Evolutionary conservation across 345 rosid species (phyloP).

Genomic region (Anastatica hierochuntica): DNA sequence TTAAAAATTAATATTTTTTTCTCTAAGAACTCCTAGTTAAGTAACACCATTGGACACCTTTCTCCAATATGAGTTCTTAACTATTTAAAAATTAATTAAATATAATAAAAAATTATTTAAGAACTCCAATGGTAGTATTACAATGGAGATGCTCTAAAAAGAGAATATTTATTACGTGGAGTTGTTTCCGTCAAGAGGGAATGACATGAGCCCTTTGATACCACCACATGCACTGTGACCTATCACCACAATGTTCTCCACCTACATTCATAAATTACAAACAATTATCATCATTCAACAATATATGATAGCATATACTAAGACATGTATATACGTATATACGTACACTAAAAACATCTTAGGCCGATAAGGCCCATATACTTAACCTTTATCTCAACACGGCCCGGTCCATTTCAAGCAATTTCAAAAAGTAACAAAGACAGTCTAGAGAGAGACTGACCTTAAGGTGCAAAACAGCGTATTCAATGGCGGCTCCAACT

Average conservation of each 20-base stretch:
- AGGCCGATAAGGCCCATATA: too few species aligned
- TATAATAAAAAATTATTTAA: too few species aligned
- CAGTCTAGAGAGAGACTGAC: constrained; percentile 8
- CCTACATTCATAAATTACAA: constrained; percentile 39
- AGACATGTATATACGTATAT: not conserved
- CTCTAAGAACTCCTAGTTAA: too few species aligned
- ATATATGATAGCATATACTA: not conserved
- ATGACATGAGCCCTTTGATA: constrained; percentile 90
- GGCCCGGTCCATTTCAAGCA: not conserved
- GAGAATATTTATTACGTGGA: constrained; percentile 57
- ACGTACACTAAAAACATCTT: too few species aligned
- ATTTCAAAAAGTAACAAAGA: too few species aligned
- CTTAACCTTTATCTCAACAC: constrained; percentile 33
- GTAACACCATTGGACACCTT: too few species aligned
- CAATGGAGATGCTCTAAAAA: too few species aligned
- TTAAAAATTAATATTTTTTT: too few species aligned
- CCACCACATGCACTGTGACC: constrained; percentile 95
- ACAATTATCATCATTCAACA: not conserved
- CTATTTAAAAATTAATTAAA: too few species aligned
- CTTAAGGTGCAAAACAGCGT: constrained; percentile 92
- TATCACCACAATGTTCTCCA: constrained; percentile 46
- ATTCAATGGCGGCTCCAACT: constrained; percentile 78
- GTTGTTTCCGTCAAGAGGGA: constrained; percentile 53
- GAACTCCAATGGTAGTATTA: too few species aligned
- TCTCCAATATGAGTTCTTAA: too few species aligned